Percentiles rank a stretch among this genome's conserved stretches.
Evolutionary conservation across 2,329 filamentous ascomycete genomes (phyloP).

Genomic region (Fusarium hainanense): DNA sequence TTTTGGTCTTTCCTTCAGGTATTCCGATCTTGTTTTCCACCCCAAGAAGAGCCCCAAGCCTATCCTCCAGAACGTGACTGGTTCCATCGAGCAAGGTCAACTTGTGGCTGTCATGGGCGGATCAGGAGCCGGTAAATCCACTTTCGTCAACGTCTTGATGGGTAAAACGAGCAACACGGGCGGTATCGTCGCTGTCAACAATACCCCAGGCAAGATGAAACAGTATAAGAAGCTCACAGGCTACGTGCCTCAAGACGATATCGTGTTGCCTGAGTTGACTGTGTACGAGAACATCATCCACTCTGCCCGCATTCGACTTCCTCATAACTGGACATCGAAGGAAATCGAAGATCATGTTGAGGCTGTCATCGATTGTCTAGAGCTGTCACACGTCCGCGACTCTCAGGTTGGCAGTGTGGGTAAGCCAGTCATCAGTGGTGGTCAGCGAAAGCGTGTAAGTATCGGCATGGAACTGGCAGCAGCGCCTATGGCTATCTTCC

Average conservation of each 20-base stretch:
- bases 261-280: constrained; percentile 68
- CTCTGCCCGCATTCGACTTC: constrained; percentile 65
- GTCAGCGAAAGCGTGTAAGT: constrained; percentile 67
- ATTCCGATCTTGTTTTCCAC: constrained; percentile 61
- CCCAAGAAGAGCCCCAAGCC: constrained; percentile 57
- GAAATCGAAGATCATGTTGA: constrained; percentile 66
- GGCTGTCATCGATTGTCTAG: constrained; percentile 65
- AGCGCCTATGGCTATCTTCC: constrained; percentile 65
- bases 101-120: constrained; percentile 71
- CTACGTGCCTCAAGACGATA: constrained; percentile 71
- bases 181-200: constrained; percentile 65
- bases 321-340: constrained; percentile 60
- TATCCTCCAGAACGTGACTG: constrained; percentile 65
- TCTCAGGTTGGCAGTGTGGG: constrained; percentile 63
- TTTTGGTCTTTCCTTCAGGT: constrained; percentile 66
- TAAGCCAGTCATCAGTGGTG: constrained; percentile 65
- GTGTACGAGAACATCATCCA: constrained; percentile 72
- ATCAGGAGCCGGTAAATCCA: constrained; percentile 69
- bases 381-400: constrained; percentile 63
- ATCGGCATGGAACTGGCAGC: constrained; percentile 70
- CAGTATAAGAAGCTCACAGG: constrained; percentile 69
- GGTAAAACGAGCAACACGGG: constrained; percentile 64
- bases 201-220: constrained; percentile 59
- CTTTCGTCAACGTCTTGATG: constrained; percentile 71
- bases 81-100: constrained; percentile 63